A percentile compares a stretch with the other conserved stretches of the same genome.
phyloP scores from a whole-genome alignment of 495 filamentous ascomycete genomes.

The Hypoxylon lienhwacheense region DNA sequence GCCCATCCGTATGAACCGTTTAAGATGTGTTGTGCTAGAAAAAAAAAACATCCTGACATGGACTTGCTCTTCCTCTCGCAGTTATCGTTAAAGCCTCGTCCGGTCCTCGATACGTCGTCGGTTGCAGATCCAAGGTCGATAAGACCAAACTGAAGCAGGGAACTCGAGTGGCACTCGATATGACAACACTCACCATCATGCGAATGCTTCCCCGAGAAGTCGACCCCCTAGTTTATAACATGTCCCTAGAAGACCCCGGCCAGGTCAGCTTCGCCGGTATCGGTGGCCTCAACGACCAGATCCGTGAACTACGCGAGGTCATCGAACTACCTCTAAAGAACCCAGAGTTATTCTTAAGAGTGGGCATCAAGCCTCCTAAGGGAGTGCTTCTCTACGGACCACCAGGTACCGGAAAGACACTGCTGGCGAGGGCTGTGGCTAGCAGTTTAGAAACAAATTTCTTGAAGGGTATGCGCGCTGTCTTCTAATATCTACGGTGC shows the following conservation, averaged over 20 bases:
- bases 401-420: conserved; percentile 94
- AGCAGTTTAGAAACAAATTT: conserved; percentile 99
- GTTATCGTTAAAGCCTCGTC: conserved; percentile 87
- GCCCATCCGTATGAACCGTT: conserved; percentile 1
- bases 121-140: conserved; percentile 97
- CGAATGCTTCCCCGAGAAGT: conserved; percentile 99
- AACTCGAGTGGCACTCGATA: conserved; percentile 96
- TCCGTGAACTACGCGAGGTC: conserved; percentile 94
- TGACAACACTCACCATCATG: conserved; percentile 99
- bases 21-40: not conserved
- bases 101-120: conserved; percentile 96
- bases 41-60: conserved; percentile 6
- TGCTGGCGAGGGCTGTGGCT: conserved; percentile 92
- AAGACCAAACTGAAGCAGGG: conserved; percentile 96
- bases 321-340: conserved; percentile 99
- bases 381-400: conserved; percentile 98
- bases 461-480: conserved; percentile 71
- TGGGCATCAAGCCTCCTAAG: conserved; percentile 99
- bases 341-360: conserved; percentile 92
- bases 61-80: conserved; percentile 19
- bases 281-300: conserved; percentile 98
- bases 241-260: conserved; percentile 98
- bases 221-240: conserved; percentile 98
- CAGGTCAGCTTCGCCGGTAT: conserved; percentile 99
- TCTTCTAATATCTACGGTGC: conserved; percentile 7